Base-by-base conservation (phyloP, 208 protist genomes). In the Trypanosoma lewisi region DNA sequence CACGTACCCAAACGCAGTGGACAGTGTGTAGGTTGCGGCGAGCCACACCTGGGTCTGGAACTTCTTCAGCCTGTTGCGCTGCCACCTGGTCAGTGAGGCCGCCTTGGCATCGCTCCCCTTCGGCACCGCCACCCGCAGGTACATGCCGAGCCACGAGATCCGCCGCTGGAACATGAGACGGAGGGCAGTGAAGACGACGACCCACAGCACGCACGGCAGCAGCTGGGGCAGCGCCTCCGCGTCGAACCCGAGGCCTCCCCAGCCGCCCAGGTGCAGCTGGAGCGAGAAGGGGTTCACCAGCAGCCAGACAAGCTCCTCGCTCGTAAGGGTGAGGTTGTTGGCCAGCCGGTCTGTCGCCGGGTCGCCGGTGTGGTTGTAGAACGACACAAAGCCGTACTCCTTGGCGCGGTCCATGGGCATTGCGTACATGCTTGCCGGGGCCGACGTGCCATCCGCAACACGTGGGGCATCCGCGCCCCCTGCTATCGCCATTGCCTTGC, bases 21-120 rank as follows among this genome's bases (percentile, higher is more conserved):
- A 86, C 9, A 51, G 63, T 12, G 74, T 64, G 67, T 92, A 92
- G 70, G 77, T 89, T 6, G 78, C 19, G 34, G 73, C 45, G 16
- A 92, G 72, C 85, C 82, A 92, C n/a, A 82, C 12, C 57, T 92
- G 85, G 44, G 85, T 85, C 57, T 87, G 77, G 51, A 92, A 92
- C 66, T 89, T 92, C 27, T 74, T 56, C 39, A 88, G 56, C 30
- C 78, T 78, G 17, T 67, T 49, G 37, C 57, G 41, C 48, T 72
- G 72, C 44, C 74, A 76, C 14, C 30, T 52, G 30, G 5, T 48
- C 11, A 79, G 80, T 47, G 78, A 65, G 50, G 65, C 65, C 23
- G 27, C 60, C 47, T 57, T 77, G 39, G 67, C 74, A 6, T 16
- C 42, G 4, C 9, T 48, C 9, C 42, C 42, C 48, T 72, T 55